Percentiles rank a stretch among this genome's conserved stretches.
These are phyloP conservation scores for Akanthomyces uredinophilus DNA, from an alignment of 2,329 filamentous ascomycete species.

Conservation along the genomic window DNA sequence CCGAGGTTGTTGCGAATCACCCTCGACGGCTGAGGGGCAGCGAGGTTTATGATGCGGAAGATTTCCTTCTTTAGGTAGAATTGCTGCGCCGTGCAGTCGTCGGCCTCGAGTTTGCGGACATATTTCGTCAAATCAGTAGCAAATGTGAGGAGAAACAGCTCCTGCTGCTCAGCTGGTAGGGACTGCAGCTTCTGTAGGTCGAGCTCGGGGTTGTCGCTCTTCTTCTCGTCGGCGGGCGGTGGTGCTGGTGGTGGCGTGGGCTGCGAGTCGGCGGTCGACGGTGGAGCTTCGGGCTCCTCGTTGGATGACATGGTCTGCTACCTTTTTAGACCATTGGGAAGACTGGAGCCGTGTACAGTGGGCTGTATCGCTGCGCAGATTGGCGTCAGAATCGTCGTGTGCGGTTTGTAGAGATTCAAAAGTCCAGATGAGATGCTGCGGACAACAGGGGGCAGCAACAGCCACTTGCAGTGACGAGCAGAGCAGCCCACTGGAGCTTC, in stretches of 20 bases:
- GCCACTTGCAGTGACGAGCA: constrained; percentile 9
- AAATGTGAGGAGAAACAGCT: constrained; percentile 87
- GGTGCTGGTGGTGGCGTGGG: constrained; percentile 30
- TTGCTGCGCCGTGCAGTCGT: constrained; percentile 84
- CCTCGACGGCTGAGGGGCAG: constrained; percentile 77
- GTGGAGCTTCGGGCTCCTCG: constrained; percentile 30
- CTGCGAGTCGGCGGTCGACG: constrained; percentile 23
- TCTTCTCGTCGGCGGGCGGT: constrained; percentile 23
- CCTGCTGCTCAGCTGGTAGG: constrained; percentile 89
- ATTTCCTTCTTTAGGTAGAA: constrained; percentile 90
- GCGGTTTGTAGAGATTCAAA: not conserved
- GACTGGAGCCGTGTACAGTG: not conserved
- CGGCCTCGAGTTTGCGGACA: constrained; percentile 66
- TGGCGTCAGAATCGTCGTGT: constrained; percentile 6
- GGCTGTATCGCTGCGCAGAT: not conserved
- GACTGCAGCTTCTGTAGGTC: constrained; percentile 85
- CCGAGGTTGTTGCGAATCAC: constrained; percentile 88
- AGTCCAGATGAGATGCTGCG: constrained; percentile 1
- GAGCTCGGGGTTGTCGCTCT: constrained; percentile 65
- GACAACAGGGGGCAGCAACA: constrained; percentile 9
- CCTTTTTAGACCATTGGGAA: constrained; percentile 9
- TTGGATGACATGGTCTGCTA: constrained; percentile 31
- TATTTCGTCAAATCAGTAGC: constrained; percentile 77
- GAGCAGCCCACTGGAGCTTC: constrained; percentile 4
- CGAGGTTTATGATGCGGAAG: constrained; percentile 84